These are phyloP conservation scores for Colletotrichum truncatum DNA, from an alignment of 2,329 filamentous ascomycete genomes.

Conservation along the genomic window DNA sequence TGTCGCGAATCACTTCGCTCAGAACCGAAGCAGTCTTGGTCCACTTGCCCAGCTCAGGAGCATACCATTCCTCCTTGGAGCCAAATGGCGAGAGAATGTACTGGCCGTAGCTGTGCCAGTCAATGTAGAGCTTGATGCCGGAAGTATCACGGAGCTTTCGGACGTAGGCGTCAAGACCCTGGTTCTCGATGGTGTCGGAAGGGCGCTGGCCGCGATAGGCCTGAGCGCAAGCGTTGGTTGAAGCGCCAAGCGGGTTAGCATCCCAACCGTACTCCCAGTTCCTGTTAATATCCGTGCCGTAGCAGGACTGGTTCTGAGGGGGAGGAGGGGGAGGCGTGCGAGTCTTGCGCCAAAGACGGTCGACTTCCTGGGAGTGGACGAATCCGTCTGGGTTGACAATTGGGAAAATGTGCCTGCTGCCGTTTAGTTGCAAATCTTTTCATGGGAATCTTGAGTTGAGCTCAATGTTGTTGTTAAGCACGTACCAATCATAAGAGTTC, in stretches of 20 bases:
- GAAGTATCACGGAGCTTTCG: slow-evolving; percentile 41
- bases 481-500: slow-evolving; percentile 66
- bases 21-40: slow-evolving; percentile 43
- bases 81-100: slow-evolving; percentile 54
- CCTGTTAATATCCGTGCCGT: slow-evolving; percentile 62
- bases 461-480: too few species aligned
- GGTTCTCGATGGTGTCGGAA: slow-evolving; percentile 55
- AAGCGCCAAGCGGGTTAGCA: slow-evolving; percentile 51
- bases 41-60: slow-evolving; percentile 51
- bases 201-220: slow-evolving; percentile 51
- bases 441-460: too few species aligned
- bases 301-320: slow-evolving; percentile 43
- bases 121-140: slow-evolving; percentile 55
- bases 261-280: slow-evolving; percentile 62
- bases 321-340: slow-evolving; percentile 52
- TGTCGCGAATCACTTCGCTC: slow-evolving; percentile 43
- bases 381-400: slow-evolving; percentile 60
- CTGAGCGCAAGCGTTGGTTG: slow-evolving; percentile 57
- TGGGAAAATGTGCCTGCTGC: slow-evolving; percentile 62
- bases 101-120: slow-evolving; percentile 57
- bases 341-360: slow-evolving; percentile 63
- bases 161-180: slow-evolving; percentile 47
- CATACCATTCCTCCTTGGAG: slow-evolving; percentile 50
- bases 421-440: too few species aligned
- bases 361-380: slow-evolving; percentile 52